Evolutionary conservation across 148 eudicot species (phyloP).

Genomic region (Salicornia ramosissima): DNA sequence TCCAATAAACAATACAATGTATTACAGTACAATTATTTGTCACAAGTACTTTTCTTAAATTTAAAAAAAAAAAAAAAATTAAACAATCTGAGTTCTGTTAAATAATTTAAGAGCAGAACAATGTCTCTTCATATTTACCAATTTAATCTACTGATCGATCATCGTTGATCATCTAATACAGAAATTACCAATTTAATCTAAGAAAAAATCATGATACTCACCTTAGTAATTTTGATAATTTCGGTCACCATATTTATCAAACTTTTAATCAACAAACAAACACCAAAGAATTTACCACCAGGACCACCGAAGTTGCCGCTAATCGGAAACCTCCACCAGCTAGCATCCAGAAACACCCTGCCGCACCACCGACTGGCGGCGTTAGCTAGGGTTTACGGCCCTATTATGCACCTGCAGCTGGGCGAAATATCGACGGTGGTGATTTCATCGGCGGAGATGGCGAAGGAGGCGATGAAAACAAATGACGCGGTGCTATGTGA

Average conservation of each 20-base stretch:
- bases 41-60: no score
- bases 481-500: constrained; percentile 18
- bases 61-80: no score
- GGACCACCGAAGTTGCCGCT: constrained; percentile 22
- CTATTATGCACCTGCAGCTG: constrained; percentile 20
- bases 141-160: no score
- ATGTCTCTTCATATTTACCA: no score
- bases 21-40: no score
- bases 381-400: constrained; percentile 16
- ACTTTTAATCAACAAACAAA: background rate
- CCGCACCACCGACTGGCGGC: constrained; percentile 23
- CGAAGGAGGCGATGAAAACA: constrained; percentile 16
- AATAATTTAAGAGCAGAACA: no score
- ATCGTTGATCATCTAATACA: no score
- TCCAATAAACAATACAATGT: no score
- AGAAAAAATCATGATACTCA: no score
- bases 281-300: background rate
- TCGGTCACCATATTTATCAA: background rate
- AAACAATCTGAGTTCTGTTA: no score
- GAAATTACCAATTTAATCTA: no score
- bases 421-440: constrained; percentile 19
- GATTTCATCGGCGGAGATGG: constrained; percentile 19
- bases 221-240: background rate
- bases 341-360: constrained; percentile 13
- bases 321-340: constrained; percentile 27